These are phyloP conservation scores for Thozetella sp. DNA, from an alignment of 495 filamentous ascomycete genomes.

Conservation along the genomic window DNA sequence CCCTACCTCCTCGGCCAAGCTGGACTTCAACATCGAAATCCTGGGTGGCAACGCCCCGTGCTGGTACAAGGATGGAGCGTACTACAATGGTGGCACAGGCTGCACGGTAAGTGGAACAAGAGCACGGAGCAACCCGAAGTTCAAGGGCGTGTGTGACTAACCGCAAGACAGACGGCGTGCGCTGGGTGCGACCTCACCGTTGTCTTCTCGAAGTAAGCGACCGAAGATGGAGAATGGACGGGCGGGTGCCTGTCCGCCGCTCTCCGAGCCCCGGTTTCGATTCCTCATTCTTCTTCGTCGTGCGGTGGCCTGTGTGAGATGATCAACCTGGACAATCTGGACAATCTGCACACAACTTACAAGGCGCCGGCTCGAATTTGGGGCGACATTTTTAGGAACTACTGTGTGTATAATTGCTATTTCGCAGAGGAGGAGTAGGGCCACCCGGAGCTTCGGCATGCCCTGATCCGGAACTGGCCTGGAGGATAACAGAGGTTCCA, in stretches of 20 bases:
- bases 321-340: background rate
- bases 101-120: conserved; percentile 65
- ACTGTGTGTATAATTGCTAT: conserved; percentile 48
- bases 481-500: background rate
- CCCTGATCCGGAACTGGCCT: background rate
- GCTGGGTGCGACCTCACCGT: background rate
- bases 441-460: background rate
- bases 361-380: conserved; percentile 14
- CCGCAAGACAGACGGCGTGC: background rate
- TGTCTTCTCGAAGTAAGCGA: background rate
- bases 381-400: conserved; percentile 22
- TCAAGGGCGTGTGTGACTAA: background rate
- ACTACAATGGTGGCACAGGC: conserved; percentile 57
- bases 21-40: conserved; percentile 78
- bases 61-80: conserved; percentile 69
- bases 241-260: background rate
- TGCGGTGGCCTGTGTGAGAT: background rate
- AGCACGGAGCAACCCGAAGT: background rate
- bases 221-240: background rate
- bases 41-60: conserved; percentile 66
- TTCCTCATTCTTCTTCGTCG: background rate
- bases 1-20: conserved; percentile 59
- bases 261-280: background rate
- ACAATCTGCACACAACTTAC: conserved; percentile 8
- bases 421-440: conserved; percentile 10